phyloP scores from a whole-genome alignment of 257 asterid genomes.

The Ilex asprella region DNA sequence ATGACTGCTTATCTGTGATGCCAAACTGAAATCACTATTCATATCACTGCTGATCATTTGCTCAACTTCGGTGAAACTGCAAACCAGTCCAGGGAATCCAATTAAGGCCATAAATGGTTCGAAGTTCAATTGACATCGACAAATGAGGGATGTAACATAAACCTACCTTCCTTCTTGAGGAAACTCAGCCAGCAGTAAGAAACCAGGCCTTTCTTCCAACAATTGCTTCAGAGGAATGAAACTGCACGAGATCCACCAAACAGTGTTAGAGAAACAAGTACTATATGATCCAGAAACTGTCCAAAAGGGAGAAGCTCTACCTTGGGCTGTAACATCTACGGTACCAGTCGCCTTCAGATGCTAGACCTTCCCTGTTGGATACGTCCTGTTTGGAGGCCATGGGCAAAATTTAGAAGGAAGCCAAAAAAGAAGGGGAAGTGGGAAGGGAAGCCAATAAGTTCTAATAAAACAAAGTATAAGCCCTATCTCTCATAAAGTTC shows the following conservation, averaged over 20 bases:
- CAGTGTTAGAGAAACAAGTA: neutral
- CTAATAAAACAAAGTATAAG: neutral
- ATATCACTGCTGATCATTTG: slow-evolving; percentile 17
- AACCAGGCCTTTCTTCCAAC: slow-evolving; percentile 50
- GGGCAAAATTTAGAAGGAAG: slow-evolving; percentile 7
- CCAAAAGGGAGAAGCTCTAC: slow-evolving; percentile 20
- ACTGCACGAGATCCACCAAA: slow-evolving; percentile 32
- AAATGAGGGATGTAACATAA: slow-evolving; percentile 9
- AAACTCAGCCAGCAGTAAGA: slow-evolving; percentile 60
- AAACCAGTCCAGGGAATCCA: slow-evolving; percentile 1
- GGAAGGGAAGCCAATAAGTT: neutral
- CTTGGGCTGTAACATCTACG: slow-evolving; percentile 45
- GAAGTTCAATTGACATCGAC: neutral
- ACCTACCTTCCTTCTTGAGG: slow-evolving; percentile 58
- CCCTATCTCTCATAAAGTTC: neutral
- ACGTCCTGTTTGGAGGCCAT: slow-evolving; percentile 48
- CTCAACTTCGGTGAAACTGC: slow-evolving; percentile 23
- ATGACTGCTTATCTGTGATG: slow-evolving; percentile 30
- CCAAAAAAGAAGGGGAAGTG: slow-evolving; percentile 8
- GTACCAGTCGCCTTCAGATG: slow-evolving; percentile 67
- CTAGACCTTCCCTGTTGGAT: slow-evolving; percentile 73
- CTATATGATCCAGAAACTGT: neutral
- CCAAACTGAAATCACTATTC: slow-evolving; percentile 30
- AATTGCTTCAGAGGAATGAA: slow-evolving; percentile 47
- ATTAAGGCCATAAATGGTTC: neutral